Evolutionary conservation across 2,329 filamentous ascomycete species (phyloP), one percentile per base, ranked within the genome.

Genomic region (Colletotrichum aenigma): DNA sequence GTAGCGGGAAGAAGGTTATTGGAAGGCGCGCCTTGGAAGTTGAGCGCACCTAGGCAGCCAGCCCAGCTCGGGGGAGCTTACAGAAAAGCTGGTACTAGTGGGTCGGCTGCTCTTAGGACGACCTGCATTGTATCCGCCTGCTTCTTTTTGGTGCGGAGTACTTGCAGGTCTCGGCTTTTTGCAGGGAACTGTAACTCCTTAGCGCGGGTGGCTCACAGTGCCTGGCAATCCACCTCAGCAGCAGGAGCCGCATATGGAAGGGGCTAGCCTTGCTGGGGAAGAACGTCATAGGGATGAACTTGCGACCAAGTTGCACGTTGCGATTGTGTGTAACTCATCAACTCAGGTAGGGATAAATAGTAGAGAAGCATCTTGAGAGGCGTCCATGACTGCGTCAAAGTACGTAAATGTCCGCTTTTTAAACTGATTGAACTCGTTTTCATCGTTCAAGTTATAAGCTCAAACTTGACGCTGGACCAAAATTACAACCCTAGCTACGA

Each of bases 11-110:
- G 66, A 70, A 66, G 64, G 61, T 68, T 58, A 48, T 72, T 72
- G 52, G 68, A 61, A 61, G 60, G 72, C 72, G 68, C 67, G 69
- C 61, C 61, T 64, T 34, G 60, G 34, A 56, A 60, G 48, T 70
- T 64, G 61, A 62, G 52, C 72, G 60, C 32, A 62, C 58, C 13
- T n/a, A 58, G 55, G 24, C 43, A 66, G 72, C 21, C 72, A 74
- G 72, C 72, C 71, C 52, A 43, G 24, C 38, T 26, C 24, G 13
- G 26, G 66, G 66, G 52, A 75, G 72, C 72, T 75, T 75, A 62
- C 68, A 75, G 68, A 75, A 75, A 75, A 71, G 72, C 68, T 75
- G 61, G 68, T 52, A 21, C 43, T 66, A 24, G 30, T 26, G 55
- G 38, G 55, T 73, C n/a, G 36, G 16, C 36, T 62, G 32, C 18